Percentiles rank a stretch among this genome's conserved stretches.
These are phyloP conservation scores for Argentina anserina DNA, from an alignment of 306 rosid species.

Conservation along the genomic window DNA sequence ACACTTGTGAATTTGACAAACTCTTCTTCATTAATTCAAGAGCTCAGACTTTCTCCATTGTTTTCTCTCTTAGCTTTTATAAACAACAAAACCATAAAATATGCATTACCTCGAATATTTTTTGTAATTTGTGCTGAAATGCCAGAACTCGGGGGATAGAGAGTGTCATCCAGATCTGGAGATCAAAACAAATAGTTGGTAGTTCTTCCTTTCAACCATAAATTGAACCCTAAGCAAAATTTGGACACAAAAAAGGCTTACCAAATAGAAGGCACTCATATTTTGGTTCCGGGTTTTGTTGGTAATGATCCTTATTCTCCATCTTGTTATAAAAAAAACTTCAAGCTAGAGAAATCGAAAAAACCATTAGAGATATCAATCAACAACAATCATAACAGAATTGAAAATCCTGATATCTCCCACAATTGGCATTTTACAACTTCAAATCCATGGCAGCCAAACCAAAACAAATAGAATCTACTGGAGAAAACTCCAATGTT, in stretches of 20 bases:
- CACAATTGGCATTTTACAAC: not conserved
- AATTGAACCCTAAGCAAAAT: not conserved
- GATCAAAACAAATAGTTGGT: slow-evolving; percentile 10
- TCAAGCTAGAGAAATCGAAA: not conserved
- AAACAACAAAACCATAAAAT: not conserved
- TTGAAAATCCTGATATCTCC: not conserved
- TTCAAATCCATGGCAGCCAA: slow-evolving; percentile 8
- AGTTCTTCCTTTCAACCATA: not conserved
- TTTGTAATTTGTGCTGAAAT: slow-evolving; percentile 48
- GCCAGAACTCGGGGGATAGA: slow-evolving; percentile 74
- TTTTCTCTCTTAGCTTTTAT: no score
- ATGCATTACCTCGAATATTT: slow-evolving; percentile 58
- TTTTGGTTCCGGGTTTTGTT: slow-evolving; percentile 43
- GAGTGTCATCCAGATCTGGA: slow-evolving; percentile 93
- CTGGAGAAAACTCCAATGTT: not conserved
- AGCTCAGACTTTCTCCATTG: no score
- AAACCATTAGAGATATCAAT: not conserved
- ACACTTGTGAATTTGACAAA: no score
- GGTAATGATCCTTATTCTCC: slow-evolving; percentile 52
- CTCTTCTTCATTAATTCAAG: no score
- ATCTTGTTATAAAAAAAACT: slow-evolving; percentile 30
- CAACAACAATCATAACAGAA: not conserved
- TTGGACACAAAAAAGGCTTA: slow-evolving; percentile 16
- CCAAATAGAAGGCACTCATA: slow-evolving; percentile 82
- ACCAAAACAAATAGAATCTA: not conserved